These are phyloP conservation scores for Cercospora brassicicola DNA, from an alignment of 2,329 filamentous ascomycete genomes.

Conservation along the genomic window DNA sequence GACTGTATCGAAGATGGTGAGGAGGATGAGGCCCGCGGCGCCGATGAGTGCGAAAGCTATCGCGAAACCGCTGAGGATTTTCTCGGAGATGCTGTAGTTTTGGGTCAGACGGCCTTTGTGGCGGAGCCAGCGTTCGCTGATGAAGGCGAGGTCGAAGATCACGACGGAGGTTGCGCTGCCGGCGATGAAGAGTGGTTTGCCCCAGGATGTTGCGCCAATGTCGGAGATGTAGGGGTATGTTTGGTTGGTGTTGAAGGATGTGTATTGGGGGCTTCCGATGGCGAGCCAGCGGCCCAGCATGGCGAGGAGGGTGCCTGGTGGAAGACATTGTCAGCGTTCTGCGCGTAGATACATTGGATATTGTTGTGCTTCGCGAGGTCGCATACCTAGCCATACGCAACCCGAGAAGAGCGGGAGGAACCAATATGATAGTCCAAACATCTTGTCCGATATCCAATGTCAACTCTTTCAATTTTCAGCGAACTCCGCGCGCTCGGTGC, in stretches of 20 bases:
- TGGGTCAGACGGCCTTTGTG: conserved; percentile 75
- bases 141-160: conserved; percentile 77
- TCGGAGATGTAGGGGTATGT: conserved; percentile 59
- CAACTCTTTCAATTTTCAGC: background rate
- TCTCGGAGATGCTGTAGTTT: conserved; percentile 67
- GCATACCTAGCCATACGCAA: conserved; percentile 56
- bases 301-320: conserved; percentile 62
- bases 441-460: conserved; percentile 19
- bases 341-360: background rate
- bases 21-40: conserved; percentile 74
- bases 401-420: conserved; percentile 69
- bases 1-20: conserved; percentile 84
- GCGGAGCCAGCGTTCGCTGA: conserved; percentile 79
- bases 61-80: conserved; percentile 59
- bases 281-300: conserved; percentile 70
- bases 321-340: conserved; percentile 2
- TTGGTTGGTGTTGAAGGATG: conserved; percentile 60
- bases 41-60: conserved; percentile 72
- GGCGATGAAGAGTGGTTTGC: conserved; percentile 77
- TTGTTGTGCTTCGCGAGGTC: background rate
- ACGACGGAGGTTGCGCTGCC: conserved; percentile 71
- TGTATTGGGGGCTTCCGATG: conserved; percentile 57
- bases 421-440: conserved; percentile 54
- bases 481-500: background rate
- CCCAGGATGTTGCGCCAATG: conserved; percentile 55